phyloP scores from a whole-genome alignment of 495 filamentous ascomycete genomes.

The Penicillium subrubescens region DNA sequence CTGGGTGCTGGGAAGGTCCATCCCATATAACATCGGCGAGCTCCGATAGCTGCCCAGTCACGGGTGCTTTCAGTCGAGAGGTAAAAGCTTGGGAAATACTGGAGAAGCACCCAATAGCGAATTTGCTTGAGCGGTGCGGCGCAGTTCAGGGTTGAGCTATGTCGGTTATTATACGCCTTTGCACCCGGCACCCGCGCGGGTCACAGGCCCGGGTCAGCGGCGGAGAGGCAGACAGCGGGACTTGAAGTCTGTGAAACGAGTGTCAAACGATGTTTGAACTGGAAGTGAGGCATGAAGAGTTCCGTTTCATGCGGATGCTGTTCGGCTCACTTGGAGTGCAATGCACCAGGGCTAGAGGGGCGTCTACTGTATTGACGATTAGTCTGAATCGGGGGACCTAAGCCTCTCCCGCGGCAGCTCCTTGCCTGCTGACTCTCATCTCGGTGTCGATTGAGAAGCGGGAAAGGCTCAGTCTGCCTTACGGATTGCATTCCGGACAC shows the following conservation, averaged over 20 bases:
- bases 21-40: not conserved
- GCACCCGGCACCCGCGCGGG: not conserved
- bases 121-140: not conserved
- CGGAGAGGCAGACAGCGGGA: not conserved
- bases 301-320: not conserved
- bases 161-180: not conserved
- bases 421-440: not conserved
- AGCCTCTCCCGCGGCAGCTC: not conserved
- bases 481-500: not conserved
- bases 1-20: not conserved
- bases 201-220: not conserved
- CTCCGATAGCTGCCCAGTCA: not conserved
- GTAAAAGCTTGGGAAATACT: not conserved
- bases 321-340: not conserved
- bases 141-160: not conserved
- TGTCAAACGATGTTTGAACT: not conserved
- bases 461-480: not conserved
- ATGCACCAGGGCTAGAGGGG: not conserved
- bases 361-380: not conserved
- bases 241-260: not conserved
- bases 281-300: not conserved
- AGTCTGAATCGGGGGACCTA: not conserved
- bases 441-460: not conserved
- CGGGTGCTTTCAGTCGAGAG: not conserved
- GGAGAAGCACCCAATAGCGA: not conserved